Conservation (phyloP, 2,329 filamentous ascomycete species). For the Paecilomyces formosus region DNA sequence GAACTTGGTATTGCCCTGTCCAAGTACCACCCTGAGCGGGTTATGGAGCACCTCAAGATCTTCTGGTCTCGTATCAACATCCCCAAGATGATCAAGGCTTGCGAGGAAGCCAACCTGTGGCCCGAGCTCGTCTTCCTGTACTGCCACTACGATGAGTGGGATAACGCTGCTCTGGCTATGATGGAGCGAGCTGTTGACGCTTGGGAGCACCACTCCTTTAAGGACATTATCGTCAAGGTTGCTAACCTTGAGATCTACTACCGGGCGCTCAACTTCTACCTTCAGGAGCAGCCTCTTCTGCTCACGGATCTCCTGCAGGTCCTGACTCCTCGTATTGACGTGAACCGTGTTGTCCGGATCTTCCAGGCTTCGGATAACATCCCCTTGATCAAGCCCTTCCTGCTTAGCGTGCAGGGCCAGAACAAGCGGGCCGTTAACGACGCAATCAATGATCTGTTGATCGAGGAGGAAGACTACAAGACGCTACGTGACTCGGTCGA, state of each 20-base stretch:
- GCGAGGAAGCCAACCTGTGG: slow-evolving; percentile 93
- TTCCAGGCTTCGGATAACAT: slow-evolving; percentile 98
- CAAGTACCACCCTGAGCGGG: slow-evolving; percentile 88
- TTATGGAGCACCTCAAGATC: slow-evolving; percentile 98
- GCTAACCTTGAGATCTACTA: slow-evolving; percentile 99
- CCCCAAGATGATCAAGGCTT: slow-evolving; percentile 89
- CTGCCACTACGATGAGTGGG: slow-evolving; percentile 96
- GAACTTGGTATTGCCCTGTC: slow-evolving; percentile 84
- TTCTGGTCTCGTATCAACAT: slow-evolving; percentile 99
- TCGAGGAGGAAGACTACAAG: slow-evolving; percentile 99
- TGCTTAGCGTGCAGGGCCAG: slow-evolving; percentile 89
- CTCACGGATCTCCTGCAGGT: slow-evolving; percentile 92
- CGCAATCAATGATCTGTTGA: slow-evolving; percentile 93
- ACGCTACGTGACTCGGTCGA: slow-evolving; percentile 94
- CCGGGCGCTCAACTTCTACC: slow-evolving; percentile 90
- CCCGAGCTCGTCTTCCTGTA: slow-evolving; percentile 97
- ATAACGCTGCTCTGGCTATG: slow-evolving; percentile 93
- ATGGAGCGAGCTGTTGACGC: slow-evolving; percentile 97
- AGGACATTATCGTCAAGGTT: slow-evolving; percentile 96
- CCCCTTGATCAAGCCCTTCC: slow-evolving; percentile 96
- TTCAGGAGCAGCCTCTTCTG: slow-evolving; percentile 92
- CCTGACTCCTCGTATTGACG: slow-evolving; percentile 87
- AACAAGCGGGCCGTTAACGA: slow-evolving; percentile 99
- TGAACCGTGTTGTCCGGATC: slow-evolving; percentile 98
- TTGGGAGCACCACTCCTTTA: slow-evolving; percentile 99